Percentiles rank a stretch among this genome's conserved stretches.
phyloP scores from a whole-genome alignment of 495 filamentous ascomycete genomes.

The Xylaria flabelliformis region DNA sequence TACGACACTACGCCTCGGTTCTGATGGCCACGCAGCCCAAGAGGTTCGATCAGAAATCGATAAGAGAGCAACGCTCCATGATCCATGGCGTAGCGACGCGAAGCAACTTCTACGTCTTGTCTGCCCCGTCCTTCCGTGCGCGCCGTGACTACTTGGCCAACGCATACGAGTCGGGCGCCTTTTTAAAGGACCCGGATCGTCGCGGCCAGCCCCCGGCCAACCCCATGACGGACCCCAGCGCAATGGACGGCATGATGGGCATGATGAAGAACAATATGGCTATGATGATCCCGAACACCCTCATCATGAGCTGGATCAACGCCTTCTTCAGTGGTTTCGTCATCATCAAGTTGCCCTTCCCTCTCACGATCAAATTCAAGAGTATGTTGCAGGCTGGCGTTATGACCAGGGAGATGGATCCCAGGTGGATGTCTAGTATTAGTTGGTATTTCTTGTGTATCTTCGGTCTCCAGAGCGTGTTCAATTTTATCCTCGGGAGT shows the following conservation, averaged over 20 bases:
- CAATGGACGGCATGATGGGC: conserved; percentile 99
- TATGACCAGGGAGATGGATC: conserved; percentile 92
- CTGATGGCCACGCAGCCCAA: conserved; percentile 88
- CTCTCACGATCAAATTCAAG: conserved; percentile 97
- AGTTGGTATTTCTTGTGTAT: conserved; percentile 99
- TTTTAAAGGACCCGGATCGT: conserved; percentile 85
- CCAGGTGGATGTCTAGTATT: conserved; percentile 95
- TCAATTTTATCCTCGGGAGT: conserved; percentile 93
- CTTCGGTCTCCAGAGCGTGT: conserved; percentile 96
- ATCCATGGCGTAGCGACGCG: conserved; percentile 86
- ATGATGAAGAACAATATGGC: conserved; percentile 99
- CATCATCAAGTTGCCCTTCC: conserved; percentile 98
- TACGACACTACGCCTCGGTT: conserved; percentile 93
- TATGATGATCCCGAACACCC: conserved; percentile 98
- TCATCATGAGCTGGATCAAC: conserved; percentile 99
- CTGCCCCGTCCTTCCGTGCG: conserved; percentile 73
- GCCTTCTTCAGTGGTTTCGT: conserved; percentile 98
- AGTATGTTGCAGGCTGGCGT: conserved; percentile 98
- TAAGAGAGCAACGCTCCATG: conserved; percentile 87
- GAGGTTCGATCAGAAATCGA: conserved; percentile 73
- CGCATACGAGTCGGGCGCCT: conserved; percentile 82
- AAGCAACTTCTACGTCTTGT: conserved; percentile 75
- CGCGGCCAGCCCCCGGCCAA: conserved; percentile 89
- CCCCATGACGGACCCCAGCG: conserved; percentile 94
- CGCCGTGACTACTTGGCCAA: conserved; percentile 81